phyloP scores from a whole-genome alignment of 192 early-diverging fungal genomes.

The Backusella westeae region DNA sequence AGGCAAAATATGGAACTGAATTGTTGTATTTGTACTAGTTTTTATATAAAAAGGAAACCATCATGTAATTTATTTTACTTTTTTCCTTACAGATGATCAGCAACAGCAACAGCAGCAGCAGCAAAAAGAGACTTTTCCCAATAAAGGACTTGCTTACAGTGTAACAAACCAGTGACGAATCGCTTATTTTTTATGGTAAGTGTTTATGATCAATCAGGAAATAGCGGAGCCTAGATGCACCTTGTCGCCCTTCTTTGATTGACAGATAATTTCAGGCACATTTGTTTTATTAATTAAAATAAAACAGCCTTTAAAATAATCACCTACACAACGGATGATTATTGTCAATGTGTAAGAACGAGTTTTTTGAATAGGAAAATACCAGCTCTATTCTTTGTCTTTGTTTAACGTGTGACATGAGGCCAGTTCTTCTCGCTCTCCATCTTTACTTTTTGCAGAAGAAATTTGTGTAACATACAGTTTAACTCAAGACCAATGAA shows the following conservation, averaged over 20 bases:
- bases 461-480: neutral
- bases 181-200: neutral
- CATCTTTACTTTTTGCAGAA: neutral
- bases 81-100: neutral
- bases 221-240: neutral
- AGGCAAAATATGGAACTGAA: neutral
- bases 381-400: neutral
- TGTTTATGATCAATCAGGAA: neutral
- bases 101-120: neutral
- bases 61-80: neutral
- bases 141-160: neutral
- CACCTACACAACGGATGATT: neutral
- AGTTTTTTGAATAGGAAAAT: neutral
- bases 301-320: neutral
- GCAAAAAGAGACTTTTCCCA: neutral
- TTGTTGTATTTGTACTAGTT: neutral
- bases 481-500: neutral
- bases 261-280: neutral
- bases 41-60: slow-evolving; percentile 7
- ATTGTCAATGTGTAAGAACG: neutral
- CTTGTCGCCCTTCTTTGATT: neutral
- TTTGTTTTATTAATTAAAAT: neutral
- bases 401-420: neutral
- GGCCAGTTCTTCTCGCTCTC: neutral
- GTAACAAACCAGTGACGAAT: neutral